A percentile compares a stretch with the other conserved stretches of the same genome.
phyloP scores from a whole-genome alignment of 148 eudicot genomes.

The Amaranthus palmeri region DNA sequence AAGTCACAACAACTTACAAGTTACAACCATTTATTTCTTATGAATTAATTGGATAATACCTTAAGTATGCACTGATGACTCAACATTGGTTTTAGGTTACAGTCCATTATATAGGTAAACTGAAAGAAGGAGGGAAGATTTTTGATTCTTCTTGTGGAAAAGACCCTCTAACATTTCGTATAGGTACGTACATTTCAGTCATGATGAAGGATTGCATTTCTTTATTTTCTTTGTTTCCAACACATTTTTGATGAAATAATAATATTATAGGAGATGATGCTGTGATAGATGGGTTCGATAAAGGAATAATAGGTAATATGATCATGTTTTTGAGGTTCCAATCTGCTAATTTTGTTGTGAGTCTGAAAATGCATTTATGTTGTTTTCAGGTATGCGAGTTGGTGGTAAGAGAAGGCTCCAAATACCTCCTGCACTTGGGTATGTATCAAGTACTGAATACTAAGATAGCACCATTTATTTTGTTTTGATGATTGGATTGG shows the following conservation, averaged over 20 bases:
- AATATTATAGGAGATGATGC: too few species aligned
- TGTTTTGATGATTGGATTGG: not conserved
- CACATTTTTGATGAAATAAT: not conserved
- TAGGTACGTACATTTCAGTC: constrained; percentile 38
- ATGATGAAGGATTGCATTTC: not conserved
- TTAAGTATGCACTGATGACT: not conserved
- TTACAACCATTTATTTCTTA: not conserved
- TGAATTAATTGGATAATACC: not conserved
- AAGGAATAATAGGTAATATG: too few species aligned
- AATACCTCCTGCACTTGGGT: constrained; percentile 72
- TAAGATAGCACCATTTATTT: not conserved
- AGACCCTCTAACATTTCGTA: constrained; percentile 52
- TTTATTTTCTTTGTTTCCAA: not conserved
- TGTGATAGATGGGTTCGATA: too few species aligned
- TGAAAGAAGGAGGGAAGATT: constrained; percentile 49
- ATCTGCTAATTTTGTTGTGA: too few species aligned
- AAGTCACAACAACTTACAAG: too few species aligned
- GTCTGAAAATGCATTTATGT: not conserved
- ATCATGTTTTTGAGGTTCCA: too few species aligned
- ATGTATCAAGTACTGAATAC: not conserved
- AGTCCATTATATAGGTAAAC: constrained; percentile 49
- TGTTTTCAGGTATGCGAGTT: constrained; percentile 60
- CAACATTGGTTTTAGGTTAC: constrained; percentile 48
- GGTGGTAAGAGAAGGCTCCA: constrained; percentile 68
- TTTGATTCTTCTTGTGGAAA: constrained; percentile 54